These are phyloP conservation scores for Dioscorea alata DNA, from an alignment of 106 monocot genomes.

Conservation along the genomic window DNA sequence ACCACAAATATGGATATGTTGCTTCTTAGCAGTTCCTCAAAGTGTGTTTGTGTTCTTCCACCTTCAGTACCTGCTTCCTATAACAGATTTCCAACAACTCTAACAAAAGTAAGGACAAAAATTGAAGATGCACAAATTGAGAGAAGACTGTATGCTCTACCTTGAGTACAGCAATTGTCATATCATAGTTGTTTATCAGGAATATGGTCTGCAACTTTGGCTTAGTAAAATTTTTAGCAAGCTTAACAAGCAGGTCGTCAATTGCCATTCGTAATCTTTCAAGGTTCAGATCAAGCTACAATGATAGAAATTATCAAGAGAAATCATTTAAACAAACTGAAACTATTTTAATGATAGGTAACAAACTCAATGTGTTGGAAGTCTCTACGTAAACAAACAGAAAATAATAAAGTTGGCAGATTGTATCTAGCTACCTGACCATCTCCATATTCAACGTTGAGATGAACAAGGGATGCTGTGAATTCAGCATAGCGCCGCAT, in stretches of 20 bases:
- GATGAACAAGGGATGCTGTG: conserved; percentile 90
- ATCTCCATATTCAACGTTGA: conserved; percentile 93
- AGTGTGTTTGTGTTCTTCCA: conserved; percentile 79
- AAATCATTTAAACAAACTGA: too few relatives aligned
- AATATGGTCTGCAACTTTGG: conserved; percentile 89
- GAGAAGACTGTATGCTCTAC: conserved; percentile 10
- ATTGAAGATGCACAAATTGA: too few relatives aligned
- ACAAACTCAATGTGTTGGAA: not conserved
- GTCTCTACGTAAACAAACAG: not conserved
- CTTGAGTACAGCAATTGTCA: conserved; percentile 93
- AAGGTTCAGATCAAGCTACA: conserved; percentile 88
- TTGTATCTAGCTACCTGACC: conserved; percentile 63
- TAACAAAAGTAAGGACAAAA: too few relatives aligned
- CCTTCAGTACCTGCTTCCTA: conserved; percentile 95
- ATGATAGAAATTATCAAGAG: not conserved
- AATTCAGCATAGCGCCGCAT: conserved; percentile 98
- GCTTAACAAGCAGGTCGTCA: conserved; percentile 83
- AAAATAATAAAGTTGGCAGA: not conserved
- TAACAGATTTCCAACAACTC: not conserved
- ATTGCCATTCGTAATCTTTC: conserved; percentile 93
- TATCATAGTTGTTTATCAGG: conserved; percentile 98
- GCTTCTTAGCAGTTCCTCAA: conserved; percentile 92
- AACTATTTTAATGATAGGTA: not conserved
- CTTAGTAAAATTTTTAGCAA: conserved; percentile 72
- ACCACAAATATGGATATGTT: conserved; percentile 95